Conservation (phyloP, 2,329 filamentous ascomycete species). For the Ascomycota sp. region DNA sequence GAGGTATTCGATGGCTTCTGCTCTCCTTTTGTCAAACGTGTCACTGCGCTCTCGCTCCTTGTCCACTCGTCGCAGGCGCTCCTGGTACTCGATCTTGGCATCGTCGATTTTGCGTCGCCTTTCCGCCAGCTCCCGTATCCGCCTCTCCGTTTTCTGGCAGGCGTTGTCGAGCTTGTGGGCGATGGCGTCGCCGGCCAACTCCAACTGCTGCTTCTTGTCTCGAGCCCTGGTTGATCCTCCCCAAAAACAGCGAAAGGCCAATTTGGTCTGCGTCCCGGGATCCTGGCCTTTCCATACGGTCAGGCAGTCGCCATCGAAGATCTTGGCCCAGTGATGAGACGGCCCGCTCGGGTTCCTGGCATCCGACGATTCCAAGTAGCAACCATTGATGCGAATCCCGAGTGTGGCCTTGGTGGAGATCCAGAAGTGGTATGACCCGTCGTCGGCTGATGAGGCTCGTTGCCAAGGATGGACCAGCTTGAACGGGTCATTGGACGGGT, state of each 20-base stretch:
- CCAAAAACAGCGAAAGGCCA: slow-evolving; percentile 34
- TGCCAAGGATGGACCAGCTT: slow-evolving; percentile 29
- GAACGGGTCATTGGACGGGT: slow-evolving; percentile 32
- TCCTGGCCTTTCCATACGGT: slow-evolving; percentile 41
- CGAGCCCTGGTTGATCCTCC: slow-evolving; percentile 29
- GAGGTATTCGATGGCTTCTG: slow-evolving; percentile 22
- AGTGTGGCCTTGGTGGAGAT: slow-evolving; percentile 61
- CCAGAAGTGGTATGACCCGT: slow-evolving; percentile 44
- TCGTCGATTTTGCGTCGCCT: slow-evolving; percentile 20
- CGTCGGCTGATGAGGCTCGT: slow-evolving; percentile 12
- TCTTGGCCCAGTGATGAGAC: slow-evolving; percentile 41
- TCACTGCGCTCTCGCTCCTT: slow-evolving; percentile 27
- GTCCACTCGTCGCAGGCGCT: slow-evolving; percentile 19
- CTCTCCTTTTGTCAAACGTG: slow-evolving; percentile 26
- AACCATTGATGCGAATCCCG: slow-evolving; percentile 60
- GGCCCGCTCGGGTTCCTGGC: slow-evolving; percentile 30
- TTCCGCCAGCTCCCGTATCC: slow-evolving; percentile 18
- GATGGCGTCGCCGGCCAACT: slow-evolving; percentile 16
- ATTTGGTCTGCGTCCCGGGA: slow-evolving; percentile 18
- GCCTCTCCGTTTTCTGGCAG: slow-evolving; percentile 23
- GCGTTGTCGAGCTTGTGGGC: slow-evolving; percentile 27
- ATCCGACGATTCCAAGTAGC: slow-evolving; percentile 37
- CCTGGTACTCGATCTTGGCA: slow-evolving; percentile 22
- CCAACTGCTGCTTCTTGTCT: slow-evolving; percentile 7
- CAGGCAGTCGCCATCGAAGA: slow-evolving; percentile 61